A percentile compares a stretch with the other conserved stretches of the same genome.
phyloP scores from a whole-genome alignment of 1,284 basidiomycete species.

The Grifola frondosa region DNA sequence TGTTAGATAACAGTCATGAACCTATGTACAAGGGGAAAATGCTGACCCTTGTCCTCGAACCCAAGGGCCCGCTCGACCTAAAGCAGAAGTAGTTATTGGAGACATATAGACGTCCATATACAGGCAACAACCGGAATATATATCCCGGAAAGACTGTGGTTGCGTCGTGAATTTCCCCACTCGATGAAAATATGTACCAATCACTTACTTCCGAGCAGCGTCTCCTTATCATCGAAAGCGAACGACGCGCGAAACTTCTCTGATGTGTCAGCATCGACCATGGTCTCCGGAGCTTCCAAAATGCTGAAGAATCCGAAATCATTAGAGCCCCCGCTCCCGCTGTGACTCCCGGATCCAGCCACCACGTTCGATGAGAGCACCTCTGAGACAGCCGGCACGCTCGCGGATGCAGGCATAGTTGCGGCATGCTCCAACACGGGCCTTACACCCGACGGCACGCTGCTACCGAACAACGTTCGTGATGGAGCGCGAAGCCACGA shows the following conservation, averaged over 20 bases:
- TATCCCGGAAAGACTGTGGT: constrained; percentile 82
- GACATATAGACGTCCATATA: constrained; percentile 84
- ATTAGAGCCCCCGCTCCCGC: constrained; percentile 36
- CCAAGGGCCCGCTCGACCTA: constrained; percentile 76
- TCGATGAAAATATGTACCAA: not conserved
- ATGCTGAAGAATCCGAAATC: constrained; percentile 74
- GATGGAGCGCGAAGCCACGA: constrained; percentile 65
- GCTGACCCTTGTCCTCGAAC: constrained; percentile 74
- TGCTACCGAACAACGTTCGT: constrained; percentile 40
- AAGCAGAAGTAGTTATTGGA: constrained; percentile 90
- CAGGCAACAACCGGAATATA: constrained; percentile 82
- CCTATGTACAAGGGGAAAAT: constrained; percentile 1
- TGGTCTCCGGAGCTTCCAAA: constrained; percentile 63
- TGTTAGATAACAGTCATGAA: not conserved
- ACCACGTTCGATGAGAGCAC: constrained; percentile 53
- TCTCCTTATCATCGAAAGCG: constrained; percentile 85
- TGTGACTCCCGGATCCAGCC: constrained; percentile 31
- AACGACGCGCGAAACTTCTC: constrained; percentile 81
- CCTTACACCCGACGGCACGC: constrained; percentile 16
- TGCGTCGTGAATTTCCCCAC: not conserved
- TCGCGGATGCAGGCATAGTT: constrained; percentile 17
- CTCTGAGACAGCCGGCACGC: constrained; percentile 44
- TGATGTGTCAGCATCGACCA: constrained; percentile 60
- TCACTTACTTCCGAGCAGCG: constrained; percentile 80
- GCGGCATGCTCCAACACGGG: constrained; percentile 20